Percentiles rank a stretch among this genome's conserved stretches.
Evolutionary conservation across 306 rosid species (phyloP).

Genomic region (Mimosa bimucronata): DNA sequence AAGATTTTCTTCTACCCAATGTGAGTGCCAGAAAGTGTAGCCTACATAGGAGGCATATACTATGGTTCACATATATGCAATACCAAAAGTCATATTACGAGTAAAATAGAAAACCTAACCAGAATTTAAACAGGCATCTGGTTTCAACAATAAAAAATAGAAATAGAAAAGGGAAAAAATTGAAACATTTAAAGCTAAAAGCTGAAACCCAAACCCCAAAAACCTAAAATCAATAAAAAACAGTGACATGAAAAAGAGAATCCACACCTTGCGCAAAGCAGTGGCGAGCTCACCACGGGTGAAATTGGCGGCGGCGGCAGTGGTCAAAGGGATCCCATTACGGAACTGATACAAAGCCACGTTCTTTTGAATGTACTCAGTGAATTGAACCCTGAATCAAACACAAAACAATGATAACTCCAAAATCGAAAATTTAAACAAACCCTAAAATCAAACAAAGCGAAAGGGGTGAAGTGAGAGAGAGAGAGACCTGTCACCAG

Average conservation of each 20-base stretch:
- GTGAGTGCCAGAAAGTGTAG: neutral
- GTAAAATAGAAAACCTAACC: neutral
- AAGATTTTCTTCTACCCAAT: neutral
- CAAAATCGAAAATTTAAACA: neutral
- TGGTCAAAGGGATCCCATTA: constrained; percentile 75
- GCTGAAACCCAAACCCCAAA: neutral
- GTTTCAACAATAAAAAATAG: neutral
- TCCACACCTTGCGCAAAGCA: constrained; percentile 72
- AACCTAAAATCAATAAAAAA: neutral
- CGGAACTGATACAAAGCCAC: constrained; percentile 79
- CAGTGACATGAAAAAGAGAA: constrained; percentile 1
- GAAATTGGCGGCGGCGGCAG: constrained; percentile 83
- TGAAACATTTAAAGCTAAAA: neutral
- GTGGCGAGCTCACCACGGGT: constrained; percentile 85
- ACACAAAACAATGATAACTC: neutral
- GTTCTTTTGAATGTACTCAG: constrained; percentile 80
- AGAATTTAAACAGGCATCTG: neutral
- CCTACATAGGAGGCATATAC: neutral
- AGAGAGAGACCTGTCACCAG: constrained; percentile 77
- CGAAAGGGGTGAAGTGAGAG: neutral
- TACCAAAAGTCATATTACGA: neutral
- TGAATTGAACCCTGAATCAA: constrained; percentile 70
- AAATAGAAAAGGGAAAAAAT: neutral
- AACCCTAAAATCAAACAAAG: neutral
- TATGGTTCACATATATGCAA: neutral